A percentile compares a stretch with the other conserved stretches of the same genome.
phyloP scores from a whole-genome alignment of 768 basidiomycete species.

The Lactarius sp. region DNA sequence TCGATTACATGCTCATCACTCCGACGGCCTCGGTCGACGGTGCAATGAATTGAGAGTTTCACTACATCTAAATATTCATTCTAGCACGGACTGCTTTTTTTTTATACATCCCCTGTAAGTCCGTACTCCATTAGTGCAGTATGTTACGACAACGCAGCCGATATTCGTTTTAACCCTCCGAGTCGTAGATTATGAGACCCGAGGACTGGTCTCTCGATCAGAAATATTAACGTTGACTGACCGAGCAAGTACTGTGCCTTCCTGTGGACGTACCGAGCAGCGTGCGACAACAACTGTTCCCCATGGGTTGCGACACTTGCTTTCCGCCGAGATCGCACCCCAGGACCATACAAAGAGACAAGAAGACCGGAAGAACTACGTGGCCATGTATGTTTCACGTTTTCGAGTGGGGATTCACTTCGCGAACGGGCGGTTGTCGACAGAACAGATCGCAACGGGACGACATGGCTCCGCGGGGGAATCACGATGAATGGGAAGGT shows the following conservation, averaged over 20 bases:
- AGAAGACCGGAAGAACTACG: not conserved
- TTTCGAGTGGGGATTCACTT: not conserved
- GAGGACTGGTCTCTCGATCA: not conserved
- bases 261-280: not conserved
- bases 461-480: conserved; percentile 2
- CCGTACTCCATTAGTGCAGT: not conserved
- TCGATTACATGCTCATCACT: not conserved
- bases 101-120: not conserved
- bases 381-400: not conserved
- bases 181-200: not conserved
- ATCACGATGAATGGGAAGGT: not conserved
- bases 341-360: not conserved
- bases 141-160: not conserved
- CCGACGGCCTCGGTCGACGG: not conserved
- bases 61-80: not conserved
- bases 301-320: not conserved
- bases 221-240: not conserved
- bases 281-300: not conserved
- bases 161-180: not conserved
- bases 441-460: not conserved
- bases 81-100: not conserved
- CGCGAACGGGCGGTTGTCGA: not conserved
- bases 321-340: not conserved
- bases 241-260: not conserved
- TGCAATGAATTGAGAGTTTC: not conserved